A percentile compares a stretch with the other conserved stretches of the same genome.
Evolutionary conservation across 495 filamentous ascomycete species (phyloP).

Genomic region (Aspergillus hancockii): DNA sequence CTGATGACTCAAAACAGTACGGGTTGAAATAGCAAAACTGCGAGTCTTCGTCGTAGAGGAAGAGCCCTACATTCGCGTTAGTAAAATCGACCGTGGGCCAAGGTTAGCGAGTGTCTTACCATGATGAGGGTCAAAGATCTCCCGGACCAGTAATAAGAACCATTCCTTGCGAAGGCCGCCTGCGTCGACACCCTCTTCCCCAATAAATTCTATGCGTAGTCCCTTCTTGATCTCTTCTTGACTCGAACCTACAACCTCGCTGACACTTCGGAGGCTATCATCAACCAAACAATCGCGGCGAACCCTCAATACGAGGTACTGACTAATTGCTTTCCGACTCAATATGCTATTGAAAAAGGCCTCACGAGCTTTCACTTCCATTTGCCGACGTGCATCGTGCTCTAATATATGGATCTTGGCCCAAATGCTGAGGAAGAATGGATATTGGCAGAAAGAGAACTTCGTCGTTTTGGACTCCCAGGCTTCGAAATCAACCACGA

Average conservation of each 20-base stretch:
- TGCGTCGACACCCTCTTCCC: conserved; percentile 91
- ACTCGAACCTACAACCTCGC: conserved; percentile 80
- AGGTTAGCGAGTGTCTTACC: conserved; percentile 53
- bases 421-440: conserved; percentile 90
- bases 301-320: conserved; percentile 78
- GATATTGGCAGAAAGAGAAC: conserved; percentile 93
- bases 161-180: conserved; percentile 93
- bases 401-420: conserved; percentile 93
- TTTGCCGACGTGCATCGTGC: conserved; percentile 86
- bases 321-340: conserved; percentile 68
- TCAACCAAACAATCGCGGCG: conserved; percentile 88
- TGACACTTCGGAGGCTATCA: conserved; percentile 83
- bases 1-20: conserved; percentile 85
- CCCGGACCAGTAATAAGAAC: conserved; percentile 88
- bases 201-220: conserved; percentile 80
- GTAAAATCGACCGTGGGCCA: not conserved
- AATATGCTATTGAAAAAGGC: conserved; percentile 91
- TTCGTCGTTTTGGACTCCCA: conserved; percentile 78
- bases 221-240: conserved; percentile 93
- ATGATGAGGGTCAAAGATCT: conserved; percentile 90
- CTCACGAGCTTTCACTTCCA: conserved; percentile 86
- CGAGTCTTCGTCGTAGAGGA: conserved; percentile 94
- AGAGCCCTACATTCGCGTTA: conserved; percentile 62
- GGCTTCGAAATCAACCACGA: conserved; percentile 83
- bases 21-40: conserved; percentile 95